Conservation (phyloP, 306 rosid genomes). For the Oxytropis ochrocephala region DNA sequence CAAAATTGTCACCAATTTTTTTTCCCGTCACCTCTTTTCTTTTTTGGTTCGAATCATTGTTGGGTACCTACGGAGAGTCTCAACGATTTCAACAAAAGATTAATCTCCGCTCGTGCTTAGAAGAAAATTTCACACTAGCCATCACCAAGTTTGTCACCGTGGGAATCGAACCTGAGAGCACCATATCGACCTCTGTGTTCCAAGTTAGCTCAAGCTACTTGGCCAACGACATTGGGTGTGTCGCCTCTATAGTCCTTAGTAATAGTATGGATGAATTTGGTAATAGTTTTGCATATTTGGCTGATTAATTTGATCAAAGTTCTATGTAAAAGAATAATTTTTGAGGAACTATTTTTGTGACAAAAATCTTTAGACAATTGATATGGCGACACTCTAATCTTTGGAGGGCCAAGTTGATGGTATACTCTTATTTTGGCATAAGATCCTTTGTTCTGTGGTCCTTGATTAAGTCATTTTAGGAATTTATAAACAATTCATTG, state of each 20-base stretch:
- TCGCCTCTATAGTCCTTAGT: neutral
- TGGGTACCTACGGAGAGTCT: too few relatives aligned
- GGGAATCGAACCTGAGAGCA: too few relatives aligned
- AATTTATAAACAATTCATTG: neutral
- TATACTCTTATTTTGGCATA: neutral
- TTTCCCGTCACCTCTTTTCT: too few relatives aligned
- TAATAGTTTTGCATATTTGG: neutral
- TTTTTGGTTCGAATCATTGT: too few relatives aligned
- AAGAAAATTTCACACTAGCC: too few relatives aligned
- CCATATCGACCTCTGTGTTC: too few relatives aligned
- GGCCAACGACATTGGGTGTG: neutral
- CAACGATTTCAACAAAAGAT: too few relatives aligned
- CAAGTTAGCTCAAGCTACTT: too few relatives aligned
- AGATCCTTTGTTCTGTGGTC: neutral
- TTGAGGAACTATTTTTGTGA: neutral
- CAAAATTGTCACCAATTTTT: neutral
- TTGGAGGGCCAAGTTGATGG: neutral
- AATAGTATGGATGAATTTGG: neutral
- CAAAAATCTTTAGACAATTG: neutral
- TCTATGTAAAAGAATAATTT: neutral
- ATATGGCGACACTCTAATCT: neutral
- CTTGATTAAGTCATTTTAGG: neutral
- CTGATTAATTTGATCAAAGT: neutral
- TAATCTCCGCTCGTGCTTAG: too few relatives aligned
- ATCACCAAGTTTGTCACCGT: too few relatives aligned